These are phyloP conservation scores for Trypanosoma scelopori DNA, from an alignment of 208 protist genomes.

Conservation along the genomic window DNA sequence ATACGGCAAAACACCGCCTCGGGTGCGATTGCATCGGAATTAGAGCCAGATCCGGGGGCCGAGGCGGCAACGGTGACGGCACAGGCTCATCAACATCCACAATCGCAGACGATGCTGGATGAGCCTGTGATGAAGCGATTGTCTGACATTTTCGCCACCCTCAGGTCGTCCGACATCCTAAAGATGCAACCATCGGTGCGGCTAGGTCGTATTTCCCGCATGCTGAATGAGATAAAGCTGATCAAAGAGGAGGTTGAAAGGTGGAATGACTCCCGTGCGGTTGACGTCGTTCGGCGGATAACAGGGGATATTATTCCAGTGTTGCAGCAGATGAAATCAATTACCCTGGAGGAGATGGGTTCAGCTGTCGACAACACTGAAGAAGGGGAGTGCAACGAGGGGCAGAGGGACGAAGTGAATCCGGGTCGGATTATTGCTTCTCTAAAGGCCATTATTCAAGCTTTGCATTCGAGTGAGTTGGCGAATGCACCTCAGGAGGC, in stretches of 20 bases:
- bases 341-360: slow-evolving; percentile 25
- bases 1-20: neutral
- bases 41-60: neutral
- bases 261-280: slow-evolving; percentile 16
- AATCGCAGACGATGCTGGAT: neutral
- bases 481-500: slow-evolving; percentile 14
- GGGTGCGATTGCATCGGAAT: no score
- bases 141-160: slow-evolving; percentile 27
- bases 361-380: neutral
- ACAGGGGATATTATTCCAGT: slow-evolving; percentile 22
- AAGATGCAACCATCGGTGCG: slow-evolving; percentile 16
- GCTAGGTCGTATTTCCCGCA: slow-evolving; percentile 6
- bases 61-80: neutral
- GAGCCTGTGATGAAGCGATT: slow-evolving; percentile 27
- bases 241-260: slow-evolving; percentile 12
- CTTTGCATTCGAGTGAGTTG: slow-evolving; percentile 39
- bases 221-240: slow-evolving; percentile 24
- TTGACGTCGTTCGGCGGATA: slow-evolving; percentile 15
- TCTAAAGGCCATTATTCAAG: slow-evolving; percentile 31
- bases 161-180: slow-evolving; percentile 26
- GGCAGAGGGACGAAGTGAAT: slow-evolving; percentile 7
- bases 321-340: slow-evolving; percentile 31
- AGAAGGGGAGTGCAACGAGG: neutral
- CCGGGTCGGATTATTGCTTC: slow-evolving; percentile 16
- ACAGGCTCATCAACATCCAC: neutral